phyloP scores from a whole-genome alignment of 192 early-diverging fungal species.

The Allomyces macrogynus region DNA sequence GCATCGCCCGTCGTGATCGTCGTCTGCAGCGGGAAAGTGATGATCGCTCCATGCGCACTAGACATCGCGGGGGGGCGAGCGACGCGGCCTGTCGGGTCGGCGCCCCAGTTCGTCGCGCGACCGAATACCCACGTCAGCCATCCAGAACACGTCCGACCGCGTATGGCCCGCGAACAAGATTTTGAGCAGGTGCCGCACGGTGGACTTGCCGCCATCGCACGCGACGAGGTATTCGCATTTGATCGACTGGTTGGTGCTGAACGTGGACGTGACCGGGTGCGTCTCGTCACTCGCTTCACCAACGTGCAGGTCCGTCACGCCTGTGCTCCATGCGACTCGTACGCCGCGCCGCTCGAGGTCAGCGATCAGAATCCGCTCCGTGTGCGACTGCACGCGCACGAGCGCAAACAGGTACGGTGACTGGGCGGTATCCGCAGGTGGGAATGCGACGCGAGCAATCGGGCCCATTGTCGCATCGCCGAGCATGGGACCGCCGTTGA shows the following conservation, averaged over 20 bases:
- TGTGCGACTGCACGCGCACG: not conserved
- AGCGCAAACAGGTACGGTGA: not conserved
- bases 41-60: not conserved
- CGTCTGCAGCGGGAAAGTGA: not conserved
- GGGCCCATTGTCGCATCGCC: not conserved
- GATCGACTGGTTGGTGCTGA: slow-evolving; percentile 5
- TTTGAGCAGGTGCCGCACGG: slow-evolving; percentile 12
- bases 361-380: not conserved
- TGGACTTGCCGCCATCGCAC: slow-evolving; percentile 15
- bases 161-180: slow-evolving; percentile 14
- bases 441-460: not conserved
- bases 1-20: not conserved
- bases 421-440: not conserved
- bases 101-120: not conserved
- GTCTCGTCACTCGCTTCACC: no score
- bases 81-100: not conserved
- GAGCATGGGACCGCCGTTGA: not conserved
- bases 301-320: not conserved
- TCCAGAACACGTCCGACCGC: slow-evolving; percentile 10
- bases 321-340: not conserved
- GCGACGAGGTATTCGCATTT: slow-evolving; percentile 14
- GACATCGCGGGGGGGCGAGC: not conserved
- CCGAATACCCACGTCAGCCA: slow-evolving; percentile 7
- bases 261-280: no score
- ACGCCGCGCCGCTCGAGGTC: not conserved